phyloP scores from a whole-genome alignment of 495 filamentous ascomycete species.

The Hypomontagnella submonticulosa region DNA sequence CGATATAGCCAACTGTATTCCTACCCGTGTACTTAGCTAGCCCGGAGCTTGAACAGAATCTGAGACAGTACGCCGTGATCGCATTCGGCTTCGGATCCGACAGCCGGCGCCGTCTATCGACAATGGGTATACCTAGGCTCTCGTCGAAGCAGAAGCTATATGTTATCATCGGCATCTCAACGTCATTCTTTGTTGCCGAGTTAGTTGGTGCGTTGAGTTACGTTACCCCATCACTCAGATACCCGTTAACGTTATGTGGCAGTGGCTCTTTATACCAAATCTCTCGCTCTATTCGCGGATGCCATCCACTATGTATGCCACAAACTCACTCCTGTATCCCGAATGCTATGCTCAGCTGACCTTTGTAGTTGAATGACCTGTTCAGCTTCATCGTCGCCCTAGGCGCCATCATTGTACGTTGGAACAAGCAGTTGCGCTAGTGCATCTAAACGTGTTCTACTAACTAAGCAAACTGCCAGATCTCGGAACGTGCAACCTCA shows the following conservation, averaged over 20 bases:
- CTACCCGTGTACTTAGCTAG: no score
- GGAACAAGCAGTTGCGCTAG: neutral
- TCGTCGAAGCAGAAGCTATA: constrained; percentile 69
- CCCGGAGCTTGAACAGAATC: no score
- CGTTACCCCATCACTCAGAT: neutral
- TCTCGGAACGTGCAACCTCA: constrained; percentile 54
- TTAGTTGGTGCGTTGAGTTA: constrained; percentile 64
- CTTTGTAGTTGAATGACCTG: constrained; percentile 83
- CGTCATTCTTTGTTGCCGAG: constrained; percentile 85
- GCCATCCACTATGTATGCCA: constrained; percentile 89
- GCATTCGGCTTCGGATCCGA: constrained; percentile 8
- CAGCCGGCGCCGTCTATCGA: constrained; percentile 4
- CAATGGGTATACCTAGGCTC: constrained; percentile 49
- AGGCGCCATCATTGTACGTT: constrained; percentile 78
- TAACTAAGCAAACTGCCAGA: constrained; percentile 42
- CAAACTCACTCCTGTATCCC: neutral
- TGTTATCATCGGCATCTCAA: constrained; percentile 82
- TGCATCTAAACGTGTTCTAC: constrained; percentile 2
- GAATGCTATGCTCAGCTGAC: neutral
- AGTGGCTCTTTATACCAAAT: constrained; percentile 86
- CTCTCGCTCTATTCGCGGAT: constrained; percentile 91
- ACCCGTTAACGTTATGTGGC: constrained; percentile 11
- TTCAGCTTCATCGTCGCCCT: constrained; percentile 85
- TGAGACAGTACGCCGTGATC: neutral
- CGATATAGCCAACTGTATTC: no score